Evolutionary conservation across 2,329 filamentous ascomycete genomes (phyloP).

Genomic region (Diaporthe sp.): DNA sequence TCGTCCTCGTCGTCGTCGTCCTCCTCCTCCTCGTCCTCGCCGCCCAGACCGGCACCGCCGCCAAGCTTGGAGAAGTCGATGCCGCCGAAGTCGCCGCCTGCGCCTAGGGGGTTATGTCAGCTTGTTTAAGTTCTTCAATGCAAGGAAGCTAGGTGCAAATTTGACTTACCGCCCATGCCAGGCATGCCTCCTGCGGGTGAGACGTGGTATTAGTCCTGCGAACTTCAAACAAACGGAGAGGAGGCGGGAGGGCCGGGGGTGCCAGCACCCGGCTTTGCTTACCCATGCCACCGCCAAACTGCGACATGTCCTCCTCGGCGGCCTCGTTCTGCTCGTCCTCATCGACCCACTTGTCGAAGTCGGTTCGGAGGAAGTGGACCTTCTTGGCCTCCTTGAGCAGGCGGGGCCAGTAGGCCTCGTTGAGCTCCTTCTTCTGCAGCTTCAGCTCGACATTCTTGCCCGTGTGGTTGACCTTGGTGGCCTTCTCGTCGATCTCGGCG

Average conservation of each 20-base stretch:
- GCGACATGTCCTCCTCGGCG: slow-evolving; percentile 80
- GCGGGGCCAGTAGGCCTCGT: slow-evolving; percentile 95
- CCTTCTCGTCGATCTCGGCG: slow-evolving; percentile 86
- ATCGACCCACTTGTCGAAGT: slow-evolving; percentile 99
- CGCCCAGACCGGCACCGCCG: slow-evolving; percentile 63
- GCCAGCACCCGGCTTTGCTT: slow-evolving; percentile 45
- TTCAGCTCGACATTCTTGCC: slow-evolving; percentile 89
- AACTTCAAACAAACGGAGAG: slow-evolving; percentile 11
- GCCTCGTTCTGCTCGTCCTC: slow-evolving; percentile 98
- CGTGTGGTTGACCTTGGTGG: slow-evolving; percentile 90
- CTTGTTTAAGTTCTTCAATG: neutral
- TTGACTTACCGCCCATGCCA: slow-evolving; percentile 61
- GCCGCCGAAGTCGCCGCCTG: slow-evolving; percentile 79
- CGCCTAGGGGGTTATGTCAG: slow-evolving; percentile 28
- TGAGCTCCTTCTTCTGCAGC: slow-evolving; percentile 96
- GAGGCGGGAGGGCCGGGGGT: too few species aligned
- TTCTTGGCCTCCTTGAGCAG: slow-evolving; percentile 91
- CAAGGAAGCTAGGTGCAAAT: neutral
- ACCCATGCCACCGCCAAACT: slow-evolving; percentile 72
- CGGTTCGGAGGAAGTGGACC: slow-evolving; percentile 95
- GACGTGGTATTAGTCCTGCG: slow-evolving; percentile 36
- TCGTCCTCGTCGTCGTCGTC: slow-evolving; percentile 75
- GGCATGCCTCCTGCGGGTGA: slow-evolving; percentile 61
- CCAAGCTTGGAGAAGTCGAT: slow-evolving; percentile 96
- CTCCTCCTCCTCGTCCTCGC: slow-evolving; percentile 59